A percentile compares a stretch with the other conserved stretches of the same genome.
Evolutionary conservation across 176 grass and related monocot species (phyloP).

Genomic region (Chrysopogon serrulatus): DNA sequence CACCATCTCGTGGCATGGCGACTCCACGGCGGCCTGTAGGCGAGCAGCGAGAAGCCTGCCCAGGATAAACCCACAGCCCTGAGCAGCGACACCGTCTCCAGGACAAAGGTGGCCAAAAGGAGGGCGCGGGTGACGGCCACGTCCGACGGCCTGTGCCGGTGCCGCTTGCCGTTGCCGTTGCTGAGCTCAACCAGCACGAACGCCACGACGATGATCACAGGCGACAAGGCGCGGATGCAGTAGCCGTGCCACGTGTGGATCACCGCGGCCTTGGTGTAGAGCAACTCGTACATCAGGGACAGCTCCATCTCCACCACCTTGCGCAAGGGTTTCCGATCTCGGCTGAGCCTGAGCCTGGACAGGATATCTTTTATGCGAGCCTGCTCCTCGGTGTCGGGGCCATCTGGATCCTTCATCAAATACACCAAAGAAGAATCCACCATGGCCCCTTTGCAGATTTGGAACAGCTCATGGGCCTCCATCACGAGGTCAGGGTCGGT

Average conservation of each 20-base stretch:
- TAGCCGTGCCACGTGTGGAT: too few species aligned
- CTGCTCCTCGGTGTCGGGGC: too few species aligned
- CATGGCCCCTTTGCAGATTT: constrained; percentile 2
- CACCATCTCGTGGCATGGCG: neutral
- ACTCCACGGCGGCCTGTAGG: neutral
- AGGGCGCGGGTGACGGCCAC: constrained; percentile 30
- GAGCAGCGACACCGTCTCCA: constrained; percentile 12
- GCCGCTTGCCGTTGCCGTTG: neutral
- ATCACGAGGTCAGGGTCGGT: neutral
- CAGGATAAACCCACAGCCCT: neutral
- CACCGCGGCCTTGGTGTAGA: constrained; percentile 47
- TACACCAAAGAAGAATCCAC: neutral
- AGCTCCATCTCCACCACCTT: too few species aligned
- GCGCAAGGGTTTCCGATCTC: too few species aligned
- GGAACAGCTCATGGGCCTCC: neutral
- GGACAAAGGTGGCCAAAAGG: constrained; percentile 21
- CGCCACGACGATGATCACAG: neutral
- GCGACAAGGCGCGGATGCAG: constrained; percentile 8
- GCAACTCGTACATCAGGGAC: constrained; percentile 34
- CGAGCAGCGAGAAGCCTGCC: neutral
- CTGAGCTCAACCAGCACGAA: neutral
- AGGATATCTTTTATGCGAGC: neutral
- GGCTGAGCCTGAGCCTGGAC: neutral
- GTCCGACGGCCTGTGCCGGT: neutral
- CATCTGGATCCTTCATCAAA: neutral